Evolutionary conservation across 148 eudicot genomes (phyloP).

Genomic region (Gaultheria prostrata): DNA sequence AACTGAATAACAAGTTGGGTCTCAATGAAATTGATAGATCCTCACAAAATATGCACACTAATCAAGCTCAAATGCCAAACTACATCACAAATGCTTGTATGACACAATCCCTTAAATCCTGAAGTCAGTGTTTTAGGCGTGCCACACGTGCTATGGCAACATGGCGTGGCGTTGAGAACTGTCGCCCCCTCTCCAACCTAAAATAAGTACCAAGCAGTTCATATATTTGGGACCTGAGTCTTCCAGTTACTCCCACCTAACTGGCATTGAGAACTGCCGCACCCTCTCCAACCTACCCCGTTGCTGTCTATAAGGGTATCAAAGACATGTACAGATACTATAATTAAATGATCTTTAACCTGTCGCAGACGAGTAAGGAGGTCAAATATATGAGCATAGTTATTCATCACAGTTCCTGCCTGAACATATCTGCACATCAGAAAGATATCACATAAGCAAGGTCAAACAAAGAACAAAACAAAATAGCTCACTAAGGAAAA

Average conservation of each 20-base stretch:
- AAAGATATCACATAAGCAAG: background rate
- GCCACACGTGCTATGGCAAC: no score
- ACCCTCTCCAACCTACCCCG: background rate
- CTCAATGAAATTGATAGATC: background rate
- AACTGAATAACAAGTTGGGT: background rate
- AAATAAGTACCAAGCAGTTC: no score
- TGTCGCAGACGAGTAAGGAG: slow-evolving; percentile 87
- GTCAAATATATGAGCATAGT: slow-evolving; percentile 92
- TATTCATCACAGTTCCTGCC: slow-evolving; percentile 71
- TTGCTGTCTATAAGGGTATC: background rate
- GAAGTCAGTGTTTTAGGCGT: no score
- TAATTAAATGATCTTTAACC: slow-evolving; percentile 33
- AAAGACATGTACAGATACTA: background rate
- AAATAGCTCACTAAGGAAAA: background rate
- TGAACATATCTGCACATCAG: slow-evolving; percentile 61
- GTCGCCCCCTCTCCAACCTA: no score
- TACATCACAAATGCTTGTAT: background rate
- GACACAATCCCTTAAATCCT: background rate
- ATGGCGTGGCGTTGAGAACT: no score
- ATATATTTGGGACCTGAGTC: background rate
- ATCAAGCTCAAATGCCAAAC: background rate
- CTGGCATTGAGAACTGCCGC: background rate
- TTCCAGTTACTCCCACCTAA: background rate
- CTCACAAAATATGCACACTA: background rate
- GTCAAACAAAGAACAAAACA: background rate